Evolutionary conservation across 805 yeast genomes (phyloP).

Genomic region (Cyberlindnera subsufficiens): DNA sequence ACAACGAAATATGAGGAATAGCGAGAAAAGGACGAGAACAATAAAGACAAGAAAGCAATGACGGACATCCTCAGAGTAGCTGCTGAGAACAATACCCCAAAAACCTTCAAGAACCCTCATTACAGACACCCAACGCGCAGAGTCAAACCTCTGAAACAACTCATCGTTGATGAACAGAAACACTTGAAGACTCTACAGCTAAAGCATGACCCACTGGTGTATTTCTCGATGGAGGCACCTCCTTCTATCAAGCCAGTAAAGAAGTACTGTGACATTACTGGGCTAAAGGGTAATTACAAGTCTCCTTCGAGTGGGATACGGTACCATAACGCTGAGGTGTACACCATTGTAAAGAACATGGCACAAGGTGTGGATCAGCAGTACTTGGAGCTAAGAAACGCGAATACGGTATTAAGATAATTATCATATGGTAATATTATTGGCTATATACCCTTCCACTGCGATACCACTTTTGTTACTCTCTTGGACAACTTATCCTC

Average conservation of each 20-base stretch:
- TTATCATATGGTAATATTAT: background rate
- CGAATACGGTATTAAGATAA: slow-evolving; percentile 73
- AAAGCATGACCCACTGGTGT: slow-evolving; percentile 53
- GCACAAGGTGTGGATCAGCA: slow-evolving; percentile 93
- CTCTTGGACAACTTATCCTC: slow-evolving; percentile 7
- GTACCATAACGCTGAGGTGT: slow-evolving; percentile 79
- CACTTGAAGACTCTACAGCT: slow-evolving; percentile 38
- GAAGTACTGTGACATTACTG: slow-evolving; percentile 91
- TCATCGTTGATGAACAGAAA: slow-evolving; percentile 72
- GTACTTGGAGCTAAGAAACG: slow-evolving; percentile 80
- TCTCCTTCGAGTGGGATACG: slow-evolving; percentile 71
- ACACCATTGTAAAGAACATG: slow-evolving; percentile 68
- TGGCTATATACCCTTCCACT: slow-evolving; percentile 3
- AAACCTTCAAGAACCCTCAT: slow-evolving; percentile 53
- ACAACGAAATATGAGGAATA: background rate
- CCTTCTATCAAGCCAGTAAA: slow-evolving; percentile 79
- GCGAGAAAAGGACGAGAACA: no score
- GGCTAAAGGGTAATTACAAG: slow-evolving; percentile 71
- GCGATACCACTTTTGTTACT: slow-evolving; percentile 9
- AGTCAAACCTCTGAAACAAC: slow-evolving; percentile 68
- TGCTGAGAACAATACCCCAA: slow-evolving; percentile 24
- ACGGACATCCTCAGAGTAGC: slow-evolving; percentile 10
- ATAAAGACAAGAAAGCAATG: background rate
- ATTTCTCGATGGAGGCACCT: slow-evolving; percentile 71
- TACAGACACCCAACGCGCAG: slow-evolving; percentile 52